Percentiles rank a stretch among this genome's conserved stretches.
phyloP scores from a whole-genome alignment of 805 yeast genomes.

The Yarrowia sp. region DNA sequence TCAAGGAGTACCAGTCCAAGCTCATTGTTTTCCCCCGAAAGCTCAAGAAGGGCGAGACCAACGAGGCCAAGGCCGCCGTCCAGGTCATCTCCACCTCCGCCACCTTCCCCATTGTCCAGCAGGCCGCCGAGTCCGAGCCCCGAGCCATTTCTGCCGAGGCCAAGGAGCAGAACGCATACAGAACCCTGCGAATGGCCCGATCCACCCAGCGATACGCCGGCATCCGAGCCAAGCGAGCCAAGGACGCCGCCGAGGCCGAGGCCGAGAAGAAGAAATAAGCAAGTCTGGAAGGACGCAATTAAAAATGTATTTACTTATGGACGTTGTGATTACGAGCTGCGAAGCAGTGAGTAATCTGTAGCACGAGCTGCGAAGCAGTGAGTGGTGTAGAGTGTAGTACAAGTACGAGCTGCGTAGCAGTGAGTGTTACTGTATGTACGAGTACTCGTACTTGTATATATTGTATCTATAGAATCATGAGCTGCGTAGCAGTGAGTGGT shows the following conservation, averaged over 20 bases:
- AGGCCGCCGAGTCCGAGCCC: constrained; percentile 73
- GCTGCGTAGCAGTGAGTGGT: too few species aligned
- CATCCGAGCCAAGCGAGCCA: constrained; percentile 97
- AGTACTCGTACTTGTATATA: too few species aligned
- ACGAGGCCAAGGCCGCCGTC: constrained; percentile 66
- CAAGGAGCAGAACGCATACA: constrained; percentile 81
- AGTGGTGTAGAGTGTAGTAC: too few species aligned
- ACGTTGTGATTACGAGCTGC: too few species aligned
- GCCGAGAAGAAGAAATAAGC: constrained; percentile 97
- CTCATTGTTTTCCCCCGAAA: constrained; percentile 95
- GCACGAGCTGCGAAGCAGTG: too few species aligned
- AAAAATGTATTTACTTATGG: constrained; percentile 37
- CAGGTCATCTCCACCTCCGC: constrained; percentile 75
- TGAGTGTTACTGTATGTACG: too few species aligned
- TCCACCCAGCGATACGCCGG: constrained; percentile 93
- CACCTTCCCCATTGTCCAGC: constrained; percentile 90
- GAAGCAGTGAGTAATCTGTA: too few species aligned
- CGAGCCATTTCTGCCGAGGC: constrained; percentile 80
- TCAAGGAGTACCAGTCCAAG: constrained; percentile 94
- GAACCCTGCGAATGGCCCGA: constrained; percentile 94
- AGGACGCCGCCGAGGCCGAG: constrained; percentile 98
- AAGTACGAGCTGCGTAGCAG: too few species aligned
- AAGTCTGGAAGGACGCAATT: not conserved
- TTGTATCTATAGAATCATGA: too few species aligned
- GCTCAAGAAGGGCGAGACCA: constrained; percentile 57